Evolutionary conservation across 2,329 filamentous ascomycete genomes (phyloP).

Genomic region (Chaetomium olivaceum): DNA sequence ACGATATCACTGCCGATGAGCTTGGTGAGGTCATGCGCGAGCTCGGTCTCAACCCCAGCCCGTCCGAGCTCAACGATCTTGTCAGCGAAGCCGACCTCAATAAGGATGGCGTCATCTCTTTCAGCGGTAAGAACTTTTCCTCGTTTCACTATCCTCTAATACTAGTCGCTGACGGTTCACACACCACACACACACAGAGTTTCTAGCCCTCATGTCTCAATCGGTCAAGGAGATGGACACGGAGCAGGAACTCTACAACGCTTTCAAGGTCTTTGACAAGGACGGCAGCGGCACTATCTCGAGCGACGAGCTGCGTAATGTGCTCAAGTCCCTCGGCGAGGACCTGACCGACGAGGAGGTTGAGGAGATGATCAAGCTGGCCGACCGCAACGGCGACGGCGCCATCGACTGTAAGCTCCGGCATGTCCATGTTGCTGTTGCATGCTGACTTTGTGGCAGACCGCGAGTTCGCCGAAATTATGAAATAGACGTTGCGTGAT

Average conservation of each 20-base stretch:
- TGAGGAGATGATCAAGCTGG: slow-evolving; percentile 65
- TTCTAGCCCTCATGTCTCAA: slow-evolving; percentile 66
- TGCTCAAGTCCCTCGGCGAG: slow-evolving; percentile 66
- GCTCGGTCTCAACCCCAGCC: slow-evolving; percentile 63
- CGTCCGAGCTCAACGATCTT: too few species aligned
- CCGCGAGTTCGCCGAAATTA: slow-evolving; percentile 34
- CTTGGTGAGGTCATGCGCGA: slow-evolving; percentile 64
- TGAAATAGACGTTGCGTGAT: slow-evolving; percentile 26
- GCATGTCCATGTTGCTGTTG: background rate
- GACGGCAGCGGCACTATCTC: slow-evolving; percentile 67
- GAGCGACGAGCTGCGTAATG: slow-evolving; percentile 60
- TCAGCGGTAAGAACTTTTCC: slow-evolving; percentile 50
- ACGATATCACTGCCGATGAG: slow-evolving; percentile 64
- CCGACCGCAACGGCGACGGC: slow-evolving; percentile 64
- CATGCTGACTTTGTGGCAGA: slow-evolving; percentile 25
- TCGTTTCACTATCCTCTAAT: too few species aligned
- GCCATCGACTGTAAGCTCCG: slow-evolving; percentile 59
- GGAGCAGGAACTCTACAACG: slow-evolving; percentile 64
- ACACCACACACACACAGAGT: slow-evolving; percentile 47
- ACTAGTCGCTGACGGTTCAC: background rate
- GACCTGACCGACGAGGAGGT: slow-evolving; percentile 64
- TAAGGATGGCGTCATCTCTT: slow-evolving; percentile 66
- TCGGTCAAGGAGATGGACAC: slow-evolving; percentile 63
- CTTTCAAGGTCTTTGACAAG: slow-evolving; percentile 67
- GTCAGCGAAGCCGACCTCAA: slow-evolving; percentile 65